phyloP scores from a whole-genome alignment of 106 monocot genomes.

The Narthecium ossifragum region DNA sequence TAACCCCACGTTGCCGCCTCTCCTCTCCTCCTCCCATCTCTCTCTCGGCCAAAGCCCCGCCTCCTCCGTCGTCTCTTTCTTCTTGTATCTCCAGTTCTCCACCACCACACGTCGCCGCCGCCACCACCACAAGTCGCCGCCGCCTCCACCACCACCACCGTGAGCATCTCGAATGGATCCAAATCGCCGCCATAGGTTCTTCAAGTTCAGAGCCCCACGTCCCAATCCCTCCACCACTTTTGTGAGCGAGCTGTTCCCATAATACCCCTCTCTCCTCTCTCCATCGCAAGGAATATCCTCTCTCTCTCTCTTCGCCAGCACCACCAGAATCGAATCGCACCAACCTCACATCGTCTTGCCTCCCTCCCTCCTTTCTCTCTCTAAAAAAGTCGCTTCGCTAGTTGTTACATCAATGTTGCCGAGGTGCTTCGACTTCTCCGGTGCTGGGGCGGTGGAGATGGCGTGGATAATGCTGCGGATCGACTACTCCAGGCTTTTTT shows the following conservation, averaged over 20 bases:
- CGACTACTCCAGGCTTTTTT: conserved; percentile 75
- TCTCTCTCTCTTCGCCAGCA: neutral
- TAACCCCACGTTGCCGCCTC: no score
- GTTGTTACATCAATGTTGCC: conserved; percentile 36
- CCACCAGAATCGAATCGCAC: neutral
- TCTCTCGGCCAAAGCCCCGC: no score
- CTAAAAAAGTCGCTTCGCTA: neutral
- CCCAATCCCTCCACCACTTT: neutral
- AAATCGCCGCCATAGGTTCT: conserved; percentile 50
- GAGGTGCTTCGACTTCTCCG: conserved; percentile 41
- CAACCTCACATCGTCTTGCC: neutral
- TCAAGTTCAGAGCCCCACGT: conserved; percentile 54
- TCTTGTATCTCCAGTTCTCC: no score
- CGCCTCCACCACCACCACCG: conserved; percentile 1
- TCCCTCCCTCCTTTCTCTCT: neutral
- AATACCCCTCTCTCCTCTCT: neutral
- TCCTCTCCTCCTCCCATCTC: no score
- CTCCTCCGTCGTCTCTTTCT: no score
- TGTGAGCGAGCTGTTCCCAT: neutral
- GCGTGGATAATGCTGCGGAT: conserved; percentile 61
- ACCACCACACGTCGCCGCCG: no score
- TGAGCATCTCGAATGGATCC: conserved; percentile 25
- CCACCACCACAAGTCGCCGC: no score
- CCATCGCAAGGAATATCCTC: neutral
- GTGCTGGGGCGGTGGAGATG: conserved; percentile 33